Evolutionary conservation across 768 basidiomycete genomes (phyloP).

Genomic region (Serendipita sp.): DNA sequence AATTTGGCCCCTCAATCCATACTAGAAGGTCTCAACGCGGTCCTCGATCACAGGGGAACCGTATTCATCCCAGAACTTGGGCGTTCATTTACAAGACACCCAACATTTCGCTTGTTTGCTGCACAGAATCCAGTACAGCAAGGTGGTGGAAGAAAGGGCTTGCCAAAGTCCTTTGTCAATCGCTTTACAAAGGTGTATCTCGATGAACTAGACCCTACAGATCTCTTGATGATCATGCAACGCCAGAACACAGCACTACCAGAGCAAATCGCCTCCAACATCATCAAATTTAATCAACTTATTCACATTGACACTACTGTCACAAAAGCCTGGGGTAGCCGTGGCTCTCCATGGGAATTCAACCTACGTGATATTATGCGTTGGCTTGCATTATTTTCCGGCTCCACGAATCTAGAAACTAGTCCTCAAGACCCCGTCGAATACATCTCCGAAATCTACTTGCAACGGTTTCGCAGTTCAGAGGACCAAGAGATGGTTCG

Average conservation of each 20-base stretch:
- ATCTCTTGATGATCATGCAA: slow-evolving; percentile 62
- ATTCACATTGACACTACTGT: slow-evolving; percentile 52
- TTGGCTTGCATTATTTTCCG: slow-evolving; percentile 44
- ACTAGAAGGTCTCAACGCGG: slow-evolving; percentile 90
- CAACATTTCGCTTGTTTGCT: slow-evolving; percentile 91
- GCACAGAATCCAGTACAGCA: slow-evolving; percentile 94
- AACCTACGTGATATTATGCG: slow-evolving; percentile 88
- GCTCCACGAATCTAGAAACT: slow-evolving; percentile 17
- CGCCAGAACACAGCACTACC: slow-evolving; percentile 52
- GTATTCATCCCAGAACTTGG: slow-evolving; percentile 93
- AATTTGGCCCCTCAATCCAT: slow-evolving; percentile 94
- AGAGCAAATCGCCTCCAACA: slow-evolving; percentile 35
- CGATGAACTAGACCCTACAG: slow-evolving; percentile 61
- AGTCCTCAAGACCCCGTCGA: slow-evolving; percentile 36
- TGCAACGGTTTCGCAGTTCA: slow-evolving; percentile 68
- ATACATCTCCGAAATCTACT: slow-evolving; percentile 56
- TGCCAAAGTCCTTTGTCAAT: slow-evolving; percentile 94
- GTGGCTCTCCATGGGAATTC: slow-evolving; percentile 94
- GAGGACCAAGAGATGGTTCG: slow-evolving; percentile 36
- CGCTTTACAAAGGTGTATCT: slow-evolving; percentile 97
- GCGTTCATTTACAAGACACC: slow-evolving; percentile 72
- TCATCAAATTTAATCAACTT: slow-evolving; percentile 68
- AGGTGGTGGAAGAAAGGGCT: slow-evolving; percentile 91
- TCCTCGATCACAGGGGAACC: slow-evolving; percentile 86
- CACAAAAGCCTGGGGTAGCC: slow-evolving; percentile 49